Base-by-base conservation (phyloP, 495 filamentous ascomycete genomes). In the Ascodesmis nigricans region DNA sequence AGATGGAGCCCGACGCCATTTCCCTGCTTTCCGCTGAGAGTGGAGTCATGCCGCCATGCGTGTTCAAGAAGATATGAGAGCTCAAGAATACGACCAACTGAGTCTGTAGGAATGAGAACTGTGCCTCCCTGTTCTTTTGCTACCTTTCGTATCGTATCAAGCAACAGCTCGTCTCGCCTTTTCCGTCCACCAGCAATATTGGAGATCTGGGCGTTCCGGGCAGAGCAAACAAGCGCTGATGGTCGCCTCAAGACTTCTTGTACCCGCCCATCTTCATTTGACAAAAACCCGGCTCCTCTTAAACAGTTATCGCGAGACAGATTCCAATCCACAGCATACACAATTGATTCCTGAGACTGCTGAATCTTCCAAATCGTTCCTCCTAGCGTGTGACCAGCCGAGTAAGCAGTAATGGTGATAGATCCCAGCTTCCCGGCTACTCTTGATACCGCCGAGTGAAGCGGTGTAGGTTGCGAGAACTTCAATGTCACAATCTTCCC, bases 321-420 rank as follows among this genome's bases (percentile, higher is more conserved):
- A 46, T 92, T 93, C 87, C 90, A 99, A 46, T 95, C 84, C 9
- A 92, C 75, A 1, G 90, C 84, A 43, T 99, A 93, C 8, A 95
- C 83, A 23, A 99, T 87, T 1, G 81, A 91, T 51, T 99, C 87
- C 52, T 93, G 65, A 1, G 82, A 82, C 60, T 95, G 82, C 38
- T 92, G 87, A 41, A 99, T 81, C 49, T 95, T 84, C 87, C 87
- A 99, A 56, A 99, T 91, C 17, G 87, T 91, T 39, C 87, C 87
- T 45, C 87, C 87, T 0, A 95, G 67, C 0, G 83, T 91, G 52
- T 92, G 84, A 20, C 87, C 90, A 18, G 87, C 81, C 60, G 82
- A 87, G 58, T 95, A 95, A 2, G 87, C 87, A 4, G 87, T 93
- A 34, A 99, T 77, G 1, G 79, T 91, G 11, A 99, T 70, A n/a